A percentile compares a stretch with the other conserved stretches of the same genome.
Conservation (phyloP, 176 grass and related monocot species). For the Paspalum vaginatum region DNA sequence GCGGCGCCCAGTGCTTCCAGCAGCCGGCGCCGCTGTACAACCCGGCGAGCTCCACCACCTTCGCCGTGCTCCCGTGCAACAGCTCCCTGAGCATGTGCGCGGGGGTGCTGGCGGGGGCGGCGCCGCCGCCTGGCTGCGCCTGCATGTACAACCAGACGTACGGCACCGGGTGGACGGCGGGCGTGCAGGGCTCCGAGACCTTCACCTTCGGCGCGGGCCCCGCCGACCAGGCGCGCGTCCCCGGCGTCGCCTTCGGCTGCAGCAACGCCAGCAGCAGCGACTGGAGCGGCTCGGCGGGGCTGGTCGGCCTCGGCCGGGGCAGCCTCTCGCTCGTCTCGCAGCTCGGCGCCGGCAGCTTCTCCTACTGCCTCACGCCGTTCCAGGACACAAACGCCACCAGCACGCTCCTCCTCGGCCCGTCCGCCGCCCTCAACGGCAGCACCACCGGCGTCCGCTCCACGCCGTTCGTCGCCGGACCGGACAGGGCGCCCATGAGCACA, state of each 20-base stretch:
- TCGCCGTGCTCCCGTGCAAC: slow-evolving; percentile 58
- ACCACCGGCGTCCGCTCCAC: slow-evolving; percentile 44
- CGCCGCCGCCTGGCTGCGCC: slow-evolving; percentile 40
- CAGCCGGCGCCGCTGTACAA: slow-evolving; percentile 58
- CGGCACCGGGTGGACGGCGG: slow-evolving; percentile 66
- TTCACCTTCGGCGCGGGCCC: slow-evolving; percentile 60
- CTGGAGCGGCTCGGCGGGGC: slow-evolving; percentile 48
- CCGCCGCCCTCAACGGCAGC: slow-evolving; percentile 38
- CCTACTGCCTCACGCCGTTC: slow-evolving; percentile 73
- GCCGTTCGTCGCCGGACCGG: slow-evolving; percentile 59
- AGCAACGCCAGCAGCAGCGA: slow-evolving; percentile 53
- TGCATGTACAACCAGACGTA: slow-evolving; percentile 73
- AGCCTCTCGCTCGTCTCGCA: slow-evolving; percentile 64
- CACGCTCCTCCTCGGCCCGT: slow-evolving; percentile 54
- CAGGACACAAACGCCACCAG: slow-evolving; percentile 54
- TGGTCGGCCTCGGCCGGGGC: slow-evolving; percentile 65
- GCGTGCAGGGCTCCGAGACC: slow-evolving; percentile 56
- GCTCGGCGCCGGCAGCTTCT: slow-evolving; percentile 64
- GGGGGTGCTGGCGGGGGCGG: background rate
- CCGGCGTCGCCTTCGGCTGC: slow-evolving; percentile 57
- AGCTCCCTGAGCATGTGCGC: slow-evolving; percentile 51
- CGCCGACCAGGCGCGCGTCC: slow-evolving; percentile 29
- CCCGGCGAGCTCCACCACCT: slow-evolving; percentile 61
- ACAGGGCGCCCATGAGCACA: slow-evolving; percentile 39
- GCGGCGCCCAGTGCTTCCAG: slow-evolving; percentile 44